phyloP scores from a whole-genome alignment of 2,329 filamentous ascomycete genomes.

The Microsporum audouinii region DNA sequence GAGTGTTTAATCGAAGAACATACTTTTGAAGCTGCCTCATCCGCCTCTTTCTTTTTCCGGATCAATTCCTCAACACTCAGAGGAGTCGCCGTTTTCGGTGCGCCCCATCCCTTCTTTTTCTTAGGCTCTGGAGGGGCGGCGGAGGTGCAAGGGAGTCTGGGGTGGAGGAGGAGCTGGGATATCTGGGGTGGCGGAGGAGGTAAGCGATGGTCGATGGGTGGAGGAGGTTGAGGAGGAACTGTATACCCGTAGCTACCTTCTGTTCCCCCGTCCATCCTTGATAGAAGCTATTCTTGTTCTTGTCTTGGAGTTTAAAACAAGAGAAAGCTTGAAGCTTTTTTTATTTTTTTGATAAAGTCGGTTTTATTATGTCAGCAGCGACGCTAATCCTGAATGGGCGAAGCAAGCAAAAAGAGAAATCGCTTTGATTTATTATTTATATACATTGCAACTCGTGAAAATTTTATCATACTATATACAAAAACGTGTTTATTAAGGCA shows the following conservation, averaged over 20 bases:
- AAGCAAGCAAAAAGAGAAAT: neutral
- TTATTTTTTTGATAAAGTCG: neutral
- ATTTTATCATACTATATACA: neutral
- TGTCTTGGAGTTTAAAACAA: neutral
- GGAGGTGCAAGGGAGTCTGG: constrained; percentile 26
- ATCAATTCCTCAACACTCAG: constrained; percentile 79
- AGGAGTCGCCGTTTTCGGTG: constrained; percentile 35
- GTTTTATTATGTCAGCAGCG: neutral
- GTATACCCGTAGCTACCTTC: constrained; percentile 20
- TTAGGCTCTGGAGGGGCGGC: constrained; percentile 28
- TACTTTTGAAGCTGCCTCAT: constrained; percentile 69
- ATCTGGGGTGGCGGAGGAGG: constrained; percentile 37
- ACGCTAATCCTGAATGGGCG: neutral
- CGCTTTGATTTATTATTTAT: neutral
- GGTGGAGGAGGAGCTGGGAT: constrained; percentile 28
- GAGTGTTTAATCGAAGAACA: constrained; percentile 12
- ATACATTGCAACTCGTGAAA: neutral
- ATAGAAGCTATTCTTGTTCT: neutral
- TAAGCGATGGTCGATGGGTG: constrained; percentile 27
- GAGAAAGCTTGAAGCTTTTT: neutral
- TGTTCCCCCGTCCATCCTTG: constrained; percentile 27
- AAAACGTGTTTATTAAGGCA: neutral
- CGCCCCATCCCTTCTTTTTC: constrained; percentile 45
- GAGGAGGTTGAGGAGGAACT: constrained; percentile 25
- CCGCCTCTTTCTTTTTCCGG: constrained; percentile 72